phyloP scores from a whole-genome alignment of 2,329 filamentous ascomycete genomes.

The Fonsecaea monophora region DNA sequence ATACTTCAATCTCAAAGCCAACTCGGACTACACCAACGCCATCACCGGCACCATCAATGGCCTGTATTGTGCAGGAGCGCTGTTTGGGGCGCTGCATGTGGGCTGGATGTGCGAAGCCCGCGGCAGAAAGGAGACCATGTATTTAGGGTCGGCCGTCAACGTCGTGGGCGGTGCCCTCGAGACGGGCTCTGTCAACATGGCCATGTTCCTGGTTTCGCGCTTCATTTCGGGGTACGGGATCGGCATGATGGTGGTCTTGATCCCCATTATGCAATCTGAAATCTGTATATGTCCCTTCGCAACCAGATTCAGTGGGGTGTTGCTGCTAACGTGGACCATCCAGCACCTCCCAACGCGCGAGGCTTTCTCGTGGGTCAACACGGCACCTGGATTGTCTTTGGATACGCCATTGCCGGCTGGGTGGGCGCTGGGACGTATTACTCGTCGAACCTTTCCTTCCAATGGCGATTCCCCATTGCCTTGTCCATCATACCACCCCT shows the following conservation, averaged over 20 bases:
- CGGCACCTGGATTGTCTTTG: slow-evolving; percentile 57
- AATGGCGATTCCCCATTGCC: slow-evolving; percentile 55
- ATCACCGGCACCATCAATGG: slow-evolving; percentile 45
- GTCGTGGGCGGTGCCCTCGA: slow-evolving; percentile 33
- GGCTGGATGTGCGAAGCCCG: slow-evolving; percentile 34
- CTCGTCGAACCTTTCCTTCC: slow-evolving; percentile 50
- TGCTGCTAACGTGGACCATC: slow-evolving; percentile 2
- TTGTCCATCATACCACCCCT: slow-evolving; percentile 51
- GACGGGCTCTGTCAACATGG: slow-evolving; percentile 31
- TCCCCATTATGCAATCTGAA: slow-evolving; percentile 33
- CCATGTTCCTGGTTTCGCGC: slow-evolving; percentile 35
- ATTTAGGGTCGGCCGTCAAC: slow-evolving; percentile 31
- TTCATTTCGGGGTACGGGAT: slow-evolving; percentile 33
- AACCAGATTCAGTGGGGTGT: neutral
- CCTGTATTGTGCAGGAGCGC: slow-evolving; percentile 32
- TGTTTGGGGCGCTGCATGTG: slow-evolving; percentile 30
- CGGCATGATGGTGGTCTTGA: slow-evolving; percentile 34
- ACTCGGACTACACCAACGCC: slow-evolving; percentile 46
- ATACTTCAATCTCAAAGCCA: slow-evolving; percentile 53
- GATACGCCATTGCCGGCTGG: slow-evolving; percentile 55
- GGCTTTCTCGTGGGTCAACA: slow-evolving; percentile 56
- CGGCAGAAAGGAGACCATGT: slow-evolving; percentile 34
- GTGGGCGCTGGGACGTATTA: slow-evolving; percentile 56
- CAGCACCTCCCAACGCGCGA: slow-evolving; percentile 40
- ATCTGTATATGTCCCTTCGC: slow-evolving; percentile 43